Conservation (phyloP, 2,329 filamentous ascomycete genomes). For the Fusarium oligoseptatum region DNA sequence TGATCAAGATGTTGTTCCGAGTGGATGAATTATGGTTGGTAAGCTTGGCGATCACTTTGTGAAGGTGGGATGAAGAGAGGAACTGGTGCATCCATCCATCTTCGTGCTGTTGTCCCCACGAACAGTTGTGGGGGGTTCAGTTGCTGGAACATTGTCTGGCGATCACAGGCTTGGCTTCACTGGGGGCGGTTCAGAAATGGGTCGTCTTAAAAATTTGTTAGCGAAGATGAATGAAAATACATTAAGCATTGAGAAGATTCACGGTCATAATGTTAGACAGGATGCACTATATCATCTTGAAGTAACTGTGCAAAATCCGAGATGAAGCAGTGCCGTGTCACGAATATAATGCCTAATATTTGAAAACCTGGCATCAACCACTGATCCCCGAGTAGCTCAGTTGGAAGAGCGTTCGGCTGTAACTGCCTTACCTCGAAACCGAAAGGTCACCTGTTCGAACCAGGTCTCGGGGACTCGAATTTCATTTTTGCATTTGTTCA, state of each 20-base stretch:
- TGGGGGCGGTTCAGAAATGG: neutral
- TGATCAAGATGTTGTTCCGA: neutral
- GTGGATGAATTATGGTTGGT: neutral
- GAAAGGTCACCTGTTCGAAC: conserved; percentile 39
- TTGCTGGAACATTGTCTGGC: neutral
- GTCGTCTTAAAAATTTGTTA: neutral
- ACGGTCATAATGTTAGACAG: neutral
- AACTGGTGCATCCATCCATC: neutral
- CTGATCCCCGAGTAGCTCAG: conserved; percentile 34
- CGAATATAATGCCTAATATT: neutral
- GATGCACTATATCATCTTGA: neutral
- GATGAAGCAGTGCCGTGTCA: accelerated
- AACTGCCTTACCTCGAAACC: conserved; percentile 23
- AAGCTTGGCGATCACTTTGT: neutral
- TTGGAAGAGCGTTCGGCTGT: conserved; percentile 39
- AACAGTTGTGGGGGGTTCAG: neutral
- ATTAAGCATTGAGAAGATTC: neutral
- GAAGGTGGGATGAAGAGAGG: neutral
- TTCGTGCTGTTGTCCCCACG: neutral
- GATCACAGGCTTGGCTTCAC: neutral
- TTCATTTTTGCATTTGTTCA: neutral
- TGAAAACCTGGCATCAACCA: neutral
- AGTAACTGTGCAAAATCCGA: neutral
- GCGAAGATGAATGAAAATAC: neutral
- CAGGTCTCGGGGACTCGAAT: conserved; percentile 29